These are phyloP conservation scores for Oryza brachyantha DNA, from an alignment of 176 grass and related monocot genomes.

Conservation along the genomic window DNA sequence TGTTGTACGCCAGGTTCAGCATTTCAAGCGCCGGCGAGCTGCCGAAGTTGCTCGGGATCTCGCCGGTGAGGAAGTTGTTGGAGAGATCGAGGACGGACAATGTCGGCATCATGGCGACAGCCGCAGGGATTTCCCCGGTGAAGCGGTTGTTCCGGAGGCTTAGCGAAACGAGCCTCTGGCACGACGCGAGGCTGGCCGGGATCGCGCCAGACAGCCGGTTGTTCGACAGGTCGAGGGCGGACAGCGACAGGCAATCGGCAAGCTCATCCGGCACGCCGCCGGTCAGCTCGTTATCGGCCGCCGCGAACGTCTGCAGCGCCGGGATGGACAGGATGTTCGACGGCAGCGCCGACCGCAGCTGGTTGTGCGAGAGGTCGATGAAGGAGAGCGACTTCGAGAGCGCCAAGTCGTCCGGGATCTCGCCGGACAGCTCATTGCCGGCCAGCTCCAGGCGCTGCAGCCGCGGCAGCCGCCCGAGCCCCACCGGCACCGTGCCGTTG, in stretches of 20 bases:
- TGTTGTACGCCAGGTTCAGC: conserved; percentile 93
- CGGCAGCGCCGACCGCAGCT: conserved; percentile 61
- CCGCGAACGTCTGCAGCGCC: conserved; percentile 74
- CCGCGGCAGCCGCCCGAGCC: conserved; percentile 54
- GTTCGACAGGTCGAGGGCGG: conserved; percentile 78
- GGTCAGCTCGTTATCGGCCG: conserved; percentile 75
- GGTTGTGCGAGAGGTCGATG: conserved; percentile 94
- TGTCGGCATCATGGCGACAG: conserved; percentile 81
- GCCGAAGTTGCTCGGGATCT: conserved; percentile 83
- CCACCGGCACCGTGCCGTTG: conserved; percentile 70
- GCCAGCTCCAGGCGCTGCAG: conserved; percentile 81
- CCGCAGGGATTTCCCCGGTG: conserved; percentile 59
- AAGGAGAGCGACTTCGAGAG: conserved; percentile 79
- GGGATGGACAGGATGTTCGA: conserved; percentile 70
- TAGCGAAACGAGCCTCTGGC: conserved; percentile 69
- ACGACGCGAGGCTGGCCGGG: conserved; percentile 71
- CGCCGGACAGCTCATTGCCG: conserved; percentile 73
- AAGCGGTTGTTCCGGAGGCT: conserved; percentile 75
- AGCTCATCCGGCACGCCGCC: conserved; percentile 75
- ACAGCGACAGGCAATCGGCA: conserved; percentile 61
- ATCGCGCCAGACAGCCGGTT: conserved; percentile 68
- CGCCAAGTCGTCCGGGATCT: conserved; percentile 73
- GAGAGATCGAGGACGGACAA: conserved; percentile 85
- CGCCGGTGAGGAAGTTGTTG: conserved; percentile 76
- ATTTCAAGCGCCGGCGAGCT: conserved; percentile 84